Evolutionary conservation across 257 asterid species (phyloP).

Genomic region (Ilex asprella): DNA sequence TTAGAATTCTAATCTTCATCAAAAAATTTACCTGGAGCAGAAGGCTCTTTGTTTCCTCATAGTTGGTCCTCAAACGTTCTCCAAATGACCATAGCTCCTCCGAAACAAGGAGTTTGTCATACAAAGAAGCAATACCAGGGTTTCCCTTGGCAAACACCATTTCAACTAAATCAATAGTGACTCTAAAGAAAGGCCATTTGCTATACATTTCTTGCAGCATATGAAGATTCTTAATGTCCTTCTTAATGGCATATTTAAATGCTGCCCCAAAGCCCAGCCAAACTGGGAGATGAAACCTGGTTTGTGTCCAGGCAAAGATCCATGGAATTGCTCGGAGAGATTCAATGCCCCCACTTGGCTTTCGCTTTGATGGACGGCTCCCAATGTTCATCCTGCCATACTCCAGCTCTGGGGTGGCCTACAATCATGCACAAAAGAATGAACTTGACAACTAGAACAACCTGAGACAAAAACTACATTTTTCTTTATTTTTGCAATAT

Average conservation of each 20-base stretch:
- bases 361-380: constrained; percentile 54
- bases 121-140: constrained; percentile 43
- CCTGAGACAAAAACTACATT: background rate
- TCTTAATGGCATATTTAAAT: constrained; percentile 31
- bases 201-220: constrained; percentile 44
- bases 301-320: constrained; percentile 62
- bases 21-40: constrained; percentile 30
- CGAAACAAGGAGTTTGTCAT: constrained; percentile 46
- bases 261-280: constrained; percentile 61
- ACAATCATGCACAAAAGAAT: constrained; percentile 1
- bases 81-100: constrained; percentile 41
- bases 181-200: constrained; percentile 50
- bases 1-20: background rate
- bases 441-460: background rate
- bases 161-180: constrained; percentile 43
- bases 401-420: constrained; percentile 56
- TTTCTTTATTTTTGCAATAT: background rate
- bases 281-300: constrained; percentile 52
- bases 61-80: constrained; percentile 30
- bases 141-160: constrained; percentile 59
- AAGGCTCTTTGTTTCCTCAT: constrained; percentile 31
- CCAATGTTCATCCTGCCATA: constrained; percentile 56
- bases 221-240: constrained; percentile 34
- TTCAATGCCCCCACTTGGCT: constrained; percentile 52
- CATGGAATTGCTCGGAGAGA: constrained; percentile 56